A percentile compares a stretch with the other conserved stretches of the same genome.
These are phyloP conservation scores for Lolium multiflorum DNA, from an alignment of 176 grass and related monocot species.

Conservation along the genomic window DNA sequence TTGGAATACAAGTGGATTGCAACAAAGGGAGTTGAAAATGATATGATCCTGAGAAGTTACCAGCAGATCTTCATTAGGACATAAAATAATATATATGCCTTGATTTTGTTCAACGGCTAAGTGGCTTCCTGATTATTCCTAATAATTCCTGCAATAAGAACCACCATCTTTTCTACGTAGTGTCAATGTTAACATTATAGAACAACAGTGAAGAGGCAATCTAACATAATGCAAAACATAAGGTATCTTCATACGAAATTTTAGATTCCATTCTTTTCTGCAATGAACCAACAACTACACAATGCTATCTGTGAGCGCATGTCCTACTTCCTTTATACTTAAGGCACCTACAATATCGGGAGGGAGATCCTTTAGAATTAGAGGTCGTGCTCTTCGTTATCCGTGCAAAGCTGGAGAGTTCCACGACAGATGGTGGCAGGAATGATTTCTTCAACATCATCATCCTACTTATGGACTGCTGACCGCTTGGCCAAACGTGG, in stretches of 20 bases:
- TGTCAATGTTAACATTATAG: constrained; percentile 20
- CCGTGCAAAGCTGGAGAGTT: constrained; percentile 44
- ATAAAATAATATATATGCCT: constrained; percentile 60
- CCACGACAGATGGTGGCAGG: constrained; percentile 43
- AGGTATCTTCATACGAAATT: constrained; percentile 9
- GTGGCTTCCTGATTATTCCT: constrained; percentile 12
- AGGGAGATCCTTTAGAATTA: constrained; percentile 51
- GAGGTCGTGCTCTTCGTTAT: constrained; percentile 55
- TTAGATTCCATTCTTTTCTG: constrained; percentile 57
- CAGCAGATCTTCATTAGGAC: constrained; percentile 47
- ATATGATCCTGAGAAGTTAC: constrained; percentile 47
- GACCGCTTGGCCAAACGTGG: no score
- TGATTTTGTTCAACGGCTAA: constrained; percentile 54
- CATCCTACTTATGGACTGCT: no score
- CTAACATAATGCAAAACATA: not conserved
- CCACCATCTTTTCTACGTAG: not conserved
- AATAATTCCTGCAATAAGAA: constrained; percentile 13
- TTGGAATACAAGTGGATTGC: constrained; percentile 55
- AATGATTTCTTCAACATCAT: constrained; percentile 30
- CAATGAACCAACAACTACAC: constrained; percentile 53
- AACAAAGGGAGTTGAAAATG: constrained; percentile 56
- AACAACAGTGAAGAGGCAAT: not conserved
- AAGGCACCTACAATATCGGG: constrained; percentile 46
- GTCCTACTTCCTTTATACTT: constrained; percentile 34
- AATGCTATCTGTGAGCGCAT: constrained; percentile 51